Evolutionary conservation across 495 filamentous ascomycete genomes (phyloP), one percentile per base, ranked within the genome.

Genomic region (Neurospora intermedia): DNA sequence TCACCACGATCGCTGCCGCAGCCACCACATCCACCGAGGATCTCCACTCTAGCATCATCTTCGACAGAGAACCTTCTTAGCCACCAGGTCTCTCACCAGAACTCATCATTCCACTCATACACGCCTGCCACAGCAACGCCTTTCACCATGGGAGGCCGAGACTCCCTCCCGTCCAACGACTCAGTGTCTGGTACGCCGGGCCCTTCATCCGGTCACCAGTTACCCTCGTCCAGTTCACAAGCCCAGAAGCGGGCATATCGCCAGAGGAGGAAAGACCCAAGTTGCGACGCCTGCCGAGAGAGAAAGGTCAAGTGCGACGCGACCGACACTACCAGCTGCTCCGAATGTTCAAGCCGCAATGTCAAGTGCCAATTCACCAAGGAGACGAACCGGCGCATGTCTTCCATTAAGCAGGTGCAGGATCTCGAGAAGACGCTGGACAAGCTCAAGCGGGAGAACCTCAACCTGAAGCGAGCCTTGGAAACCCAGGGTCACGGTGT

Each of bases 251-350:
- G 96, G 77, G 96, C 95, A 8, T 99, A 98, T 82, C 88, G 96
- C 43, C 96, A 99, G 80, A 85, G 96, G 75, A 87, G 96, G 75
- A 99, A 99, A 78, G 96, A 98, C 78, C 96, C 96, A 18, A 98
- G 95, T 80, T 99, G 96, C 82, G 96, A 99, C 83, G 96, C 96
- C 59, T 99, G 96, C 80, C 89, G 96, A 70, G 96, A 99, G 83
- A 89, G 96, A 74, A 99, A 99, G 85, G 96, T 99, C 83, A 99
- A 99, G 87, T 99, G 96, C 84, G 96, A 99, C 84, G 96, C 96
- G 42, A 98, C 96, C 70, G 96, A 99, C 76, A 97, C 93, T 46
- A 88, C 91, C 35, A 96, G 94, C 81, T 99, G 96, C 82, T 97
- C 95, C 3, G 96, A 99, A 83, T 99, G 96, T 83, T 92, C 92